These are phyloP conservation scores for Acacia confusa DNA, from an alignment of 306 rosid genomes.

Conservation along the genomic window DNA sequence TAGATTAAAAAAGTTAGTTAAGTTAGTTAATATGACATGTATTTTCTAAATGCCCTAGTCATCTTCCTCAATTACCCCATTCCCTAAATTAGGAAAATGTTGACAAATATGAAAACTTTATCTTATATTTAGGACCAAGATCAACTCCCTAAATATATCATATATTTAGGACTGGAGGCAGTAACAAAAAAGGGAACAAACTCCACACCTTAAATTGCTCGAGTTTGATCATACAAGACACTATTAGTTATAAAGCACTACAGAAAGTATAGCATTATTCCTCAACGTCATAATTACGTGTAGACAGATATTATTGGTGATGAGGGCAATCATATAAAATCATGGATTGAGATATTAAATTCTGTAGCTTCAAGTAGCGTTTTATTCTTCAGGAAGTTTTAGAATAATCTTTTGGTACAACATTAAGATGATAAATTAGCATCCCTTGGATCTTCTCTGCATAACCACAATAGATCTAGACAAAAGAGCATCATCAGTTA, in stretches of 20 bases:
- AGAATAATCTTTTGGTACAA: not conserved
- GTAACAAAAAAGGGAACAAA: not conserved
- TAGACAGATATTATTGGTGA: not conserved
- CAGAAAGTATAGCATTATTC: not conserved
- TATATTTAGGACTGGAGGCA: too few species aligned
- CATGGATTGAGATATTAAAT: not conserved
- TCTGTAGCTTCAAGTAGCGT: not conserved
- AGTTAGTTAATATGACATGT: too few species aligned
- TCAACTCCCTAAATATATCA: too few species aligned
- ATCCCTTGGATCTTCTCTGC: not conserved
- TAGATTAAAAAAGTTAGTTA: too few species aligned
- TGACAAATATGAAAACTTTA: too few species aligned
- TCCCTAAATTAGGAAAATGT: too few species aligned
- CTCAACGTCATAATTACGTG: not conserved
- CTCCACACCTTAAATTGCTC: not conserved
- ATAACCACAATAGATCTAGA: slow-evolving; percentile 1
- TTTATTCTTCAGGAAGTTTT: not conserved
- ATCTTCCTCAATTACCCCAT: too few species aligned
- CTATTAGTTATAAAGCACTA: not conserved
- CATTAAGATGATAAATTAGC: not conserved
- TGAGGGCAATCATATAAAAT: not conserved
- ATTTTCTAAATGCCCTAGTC: too few species aligned
- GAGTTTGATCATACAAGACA: not conserved
- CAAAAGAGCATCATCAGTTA: not conserved
- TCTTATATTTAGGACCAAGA: too few species aligned